Evolutionary conservation across 768 basidiomycete genomes (phyloP).

Genomic region (Phlegmacium glaucopus): DNA sequence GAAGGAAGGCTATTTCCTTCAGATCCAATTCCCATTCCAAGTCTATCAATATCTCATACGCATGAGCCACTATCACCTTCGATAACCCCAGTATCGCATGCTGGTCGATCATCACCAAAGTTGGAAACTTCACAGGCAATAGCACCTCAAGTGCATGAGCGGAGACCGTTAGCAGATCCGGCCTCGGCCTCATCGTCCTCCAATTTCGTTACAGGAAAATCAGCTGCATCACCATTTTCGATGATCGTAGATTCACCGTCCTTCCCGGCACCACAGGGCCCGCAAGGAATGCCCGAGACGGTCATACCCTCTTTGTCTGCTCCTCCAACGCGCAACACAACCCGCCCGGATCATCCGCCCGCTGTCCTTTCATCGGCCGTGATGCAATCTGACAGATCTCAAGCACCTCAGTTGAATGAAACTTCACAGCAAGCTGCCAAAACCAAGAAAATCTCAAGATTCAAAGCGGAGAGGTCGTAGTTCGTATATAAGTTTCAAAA

Average conservation of each 20-base stretch:
- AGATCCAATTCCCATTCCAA: slow-evolving; percentile 5
- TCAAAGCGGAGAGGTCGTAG: slow-evolving; percentile 24
- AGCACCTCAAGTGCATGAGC: slow-evolving; percentile 4
- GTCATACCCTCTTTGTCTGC: slow-evolving; percentile 4
- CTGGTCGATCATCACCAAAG: slow-evolving; percentile 35
- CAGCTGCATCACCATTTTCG: slow-evolving; percentile 15
- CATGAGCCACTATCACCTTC: slow-evolving; percentile 14
- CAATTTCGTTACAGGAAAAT: slow-evolving; percentile 1
- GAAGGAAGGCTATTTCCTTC: slow-evolving; percentile 23
- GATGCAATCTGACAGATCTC: slow-evolving; percentile 13
- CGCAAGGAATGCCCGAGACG: background rate
- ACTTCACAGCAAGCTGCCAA: background rate
- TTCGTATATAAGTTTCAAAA: background rate
- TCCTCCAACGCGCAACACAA: slow-evolving; percentile 8
- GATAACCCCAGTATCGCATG: slow-evolving; percentile 24
- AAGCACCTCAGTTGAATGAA: background rate
- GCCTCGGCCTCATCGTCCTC: slow-evolving; percentile 7
- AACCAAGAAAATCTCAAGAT: slow-evolving; percentile 23
- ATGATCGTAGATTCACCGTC: slow-evolving; percentile 39
- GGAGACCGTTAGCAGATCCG: background rate
- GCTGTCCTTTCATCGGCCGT: slow-evolving; percentile 25
- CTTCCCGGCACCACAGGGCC: slow-evolving; percentile 25
- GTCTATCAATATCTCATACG: background rate
- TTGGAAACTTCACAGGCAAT: slow-evolving; percentile 7
- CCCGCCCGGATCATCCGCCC: slow-evolving; percentile 27